Evolutionary conservation across 306 rosid genomes (phyloP).

Genomic region (Vicia faba): DNA sequence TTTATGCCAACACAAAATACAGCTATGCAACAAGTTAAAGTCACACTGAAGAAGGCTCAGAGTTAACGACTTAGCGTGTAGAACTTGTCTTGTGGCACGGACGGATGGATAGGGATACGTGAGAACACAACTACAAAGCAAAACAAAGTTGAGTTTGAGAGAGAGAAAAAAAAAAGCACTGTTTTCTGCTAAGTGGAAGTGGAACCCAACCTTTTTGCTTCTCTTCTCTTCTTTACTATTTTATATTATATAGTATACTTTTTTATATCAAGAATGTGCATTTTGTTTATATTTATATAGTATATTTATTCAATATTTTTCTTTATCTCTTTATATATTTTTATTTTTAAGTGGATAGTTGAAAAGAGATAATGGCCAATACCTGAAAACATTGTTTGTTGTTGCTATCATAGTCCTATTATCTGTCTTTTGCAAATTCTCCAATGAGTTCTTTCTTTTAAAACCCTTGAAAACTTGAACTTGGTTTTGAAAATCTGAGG

Average conservation of each 20-base stretch:
- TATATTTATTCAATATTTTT: constrained; percentile 16
- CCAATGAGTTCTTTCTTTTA: constrained; percentile 40
- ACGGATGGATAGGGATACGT: constrained; percentile 60
- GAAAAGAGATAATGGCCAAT: constrained; percentile 63
- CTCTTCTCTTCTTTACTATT: constrained; percentile 25
- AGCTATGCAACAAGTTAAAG: constrained; percentile 39
- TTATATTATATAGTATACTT: neutral
- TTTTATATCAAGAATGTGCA: constrained; percentile 18
- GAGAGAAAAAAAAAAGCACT: constrained; percentile 41
- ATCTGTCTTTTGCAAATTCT: constrained; percentile 41
- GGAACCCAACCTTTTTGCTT: constrained; percentile 58
- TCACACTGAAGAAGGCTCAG: constrained; percentile 34
- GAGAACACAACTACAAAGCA: constrained; percentile 48
- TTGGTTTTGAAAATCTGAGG: constrained; percentile 30
- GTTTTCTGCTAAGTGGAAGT: constrained; percentile 63
- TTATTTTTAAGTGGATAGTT: constrained; percentile 53
- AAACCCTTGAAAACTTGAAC: constrained; percentile 26
- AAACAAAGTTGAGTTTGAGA: constrained; percentile 34
- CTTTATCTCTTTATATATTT: constrained; percentile 3
- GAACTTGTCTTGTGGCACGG: constrained; percentile 57
- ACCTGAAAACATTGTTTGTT: constrained; percentile 42
- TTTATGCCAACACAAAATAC: constrained; percentile 43
- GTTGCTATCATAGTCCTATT: constrained; percentile 48
- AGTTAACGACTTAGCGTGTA: constrained; percentile 78
- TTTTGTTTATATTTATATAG: constrained; percentile 14